These are phyloP conservation scores for Cladorrhinum sp. DNA, from an alignment of 2,329 filamentous ascomycete genomes.

Conservation along the genomic window DNA sequence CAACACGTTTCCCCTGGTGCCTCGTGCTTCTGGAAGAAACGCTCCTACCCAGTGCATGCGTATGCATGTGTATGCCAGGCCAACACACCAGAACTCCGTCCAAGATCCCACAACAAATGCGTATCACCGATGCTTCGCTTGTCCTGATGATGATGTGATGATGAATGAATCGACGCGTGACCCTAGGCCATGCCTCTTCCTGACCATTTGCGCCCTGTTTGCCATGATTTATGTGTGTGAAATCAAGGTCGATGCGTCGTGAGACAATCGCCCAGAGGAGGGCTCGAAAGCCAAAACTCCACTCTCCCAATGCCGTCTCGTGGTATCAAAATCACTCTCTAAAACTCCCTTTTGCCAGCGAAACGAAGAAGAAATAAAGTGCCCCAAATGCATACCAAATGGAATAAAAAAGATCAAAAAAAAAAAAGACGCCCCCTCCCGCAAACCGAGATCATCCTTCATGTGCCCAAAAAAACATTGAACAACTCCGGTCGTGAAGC, in stretches of 20 bases:
- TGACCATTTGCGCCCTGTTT: constrained; percentile 23
- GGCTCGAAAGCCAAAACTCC: constrained; percentile 15
- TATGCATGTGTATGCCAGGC: constrained; percentile 10
- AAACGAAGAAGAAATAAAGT: not conserved
- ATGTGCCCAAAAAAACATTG: constrained; percentile 12
- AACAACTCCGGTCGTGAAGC: constrained; percentile 15
- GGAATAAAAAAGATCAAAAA: not conserved
- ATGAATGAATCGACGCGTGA: constrained; percentile 22
- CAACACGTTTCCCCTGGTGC: not conserved
- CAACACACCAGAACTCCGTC: constrained; percentile 21
- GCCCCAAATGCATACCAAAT: not conserved
- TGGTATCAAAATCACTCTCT: constrained; percentile 20
- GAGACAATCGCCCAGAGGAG: constrained; percentile 20
- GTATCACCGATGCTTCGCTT: constrained; percentile 22
- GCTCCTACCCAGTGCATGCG: constrained; percentile 4
- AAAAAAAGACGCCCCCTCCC: not conserved
- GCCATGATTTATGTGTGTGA: constrained; percentile 23
- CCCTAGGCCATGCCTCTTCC: constrained; percentile 18
- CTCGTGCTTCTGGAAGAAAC: constrained; percentile 4
- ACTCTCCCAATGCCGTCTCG: constrained; percentile 17
- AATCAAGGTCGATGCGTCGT: constrained; percentile 22
- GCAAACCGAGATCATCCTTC: not conserved
- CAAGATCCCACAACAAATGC: constrained; percentile 14
- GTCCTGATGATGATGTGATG: constrained; percentile 20
- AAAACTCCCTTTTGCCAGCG: constrained; percentile 17